phyloP scores from a whole-genome alignment of 805 yeast genomes.

The Jamesozyma rosinii region DNA sequence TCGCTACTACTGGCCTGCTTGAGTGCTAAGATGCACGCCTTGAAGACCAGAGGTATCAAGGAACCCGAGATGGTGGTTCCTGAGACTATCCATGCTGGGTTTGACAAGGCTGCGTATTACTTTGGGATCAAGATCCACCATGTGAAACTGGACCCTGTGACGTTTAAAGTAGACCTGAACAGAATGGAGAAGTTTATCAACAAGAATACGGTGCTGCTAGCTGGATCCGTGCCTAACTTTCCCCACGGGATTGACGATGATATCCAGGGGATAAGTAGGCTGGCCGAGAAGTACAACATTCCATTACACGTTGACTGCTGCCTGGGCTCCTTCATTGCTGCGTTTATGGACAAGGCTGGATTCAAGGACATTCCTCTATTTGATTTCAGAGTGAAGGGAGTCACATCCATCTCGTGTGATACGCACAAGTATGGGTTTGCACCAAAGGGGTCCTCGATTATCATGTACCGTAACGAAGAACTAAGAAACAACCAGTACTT shows the following conservation, averaged over 20 bases:
- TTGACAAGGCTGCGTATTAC: conserved; percentile 85
- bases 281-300: conserved; percentile 54
- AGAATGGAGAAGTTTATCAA: conserved; percentile 61
- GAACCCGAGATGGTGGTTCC: conserved; percentile 88
- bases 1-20: conserved; percentile 78
- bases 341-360: conserved; percentile 65
- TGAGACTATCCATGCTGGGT: conserved; percentile 84
- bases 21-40: conserved; percentile 76
- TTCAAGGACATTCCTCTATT: conserved; percentile 38
- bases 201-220: conserved; percentile 69
- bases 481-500: conserved; percentile 78
- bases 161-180: conserved; percentile 56
- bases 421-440: conserved; percentile 99
- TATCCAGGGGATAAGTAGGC: conserved; percentile 55
- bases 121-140: conserved; percentile 79
- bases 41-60: conserved; percentile 45
- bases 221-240: conserved; percentile 93
- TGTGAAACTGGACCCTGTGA: conserved; percentile 61
- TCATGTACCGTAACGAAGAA: conserved; percentile 69
- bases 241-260: conserved; percentile 96
- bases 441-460: conserved; percentile 89
- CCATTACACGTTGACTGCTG: conserved; percentile 96
- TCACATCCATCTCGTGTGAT: conserved; percentile 97
- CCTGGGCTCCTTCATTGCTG: conserved; percentile 82
- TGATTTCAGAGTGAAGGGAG: conserved; percentile 83